These are phyloP conservation scores for Ganoderma leucocontextum DNA, from an alignment of 1,284 basidiomycete species.

Conservation along the genomic window DNA sequence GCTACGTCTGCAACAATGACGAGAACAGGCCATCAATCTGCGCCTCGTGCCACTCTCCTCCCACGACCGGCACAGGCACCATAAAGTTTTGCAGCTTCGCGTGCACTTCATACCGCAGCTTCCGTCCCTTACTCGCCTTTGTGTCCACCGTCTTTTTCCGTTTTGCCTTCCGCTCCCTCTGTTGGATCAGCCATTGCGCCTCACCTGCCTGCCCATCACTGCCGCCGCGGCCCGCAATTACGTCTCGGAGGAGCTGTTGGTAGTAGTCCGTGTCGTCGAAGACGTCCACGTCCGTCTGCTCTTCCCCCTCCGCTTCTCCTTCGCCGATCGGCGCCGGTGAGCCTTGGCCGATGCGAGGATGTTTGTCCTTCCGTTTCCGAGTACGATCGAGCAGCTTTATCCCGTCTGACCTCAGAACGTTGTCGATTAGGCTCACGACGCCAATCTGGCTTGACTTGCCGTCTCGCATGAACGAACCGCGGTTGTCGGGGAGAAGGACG, in stretches of 20 bases:
- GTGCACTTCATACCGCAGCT: constrained; percentile 84
- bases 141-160: constrained; percentile 86
- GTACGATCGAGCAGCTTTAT: constrained; percentile 67
- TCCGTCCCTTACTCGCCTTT: constrained; percentile 87
- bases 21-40: constrained; percentile 93
- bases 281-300: constrained; percentile 56
- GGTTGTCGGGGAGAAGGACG: constrained; percentile 73
- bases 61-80: constrained; percentile 77
- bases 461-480: constrained; percentile 67
- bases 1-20: constrained; percentile 62
- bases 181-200: constrained; percentile 69
- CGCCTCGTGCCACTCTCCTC: constrained; percentile 86
- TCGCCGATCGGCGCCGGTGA: neutral
- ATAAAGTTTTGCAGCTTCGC: constrained; percentile 95
- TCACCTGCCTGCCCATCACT: constrained; percentile 48
- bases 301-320: constrained; percentile 40
- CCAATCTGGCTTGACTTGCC: constrained; percentile 46
- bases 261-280: constrained; percentile 95
- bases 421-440: constrained; percentile 78
- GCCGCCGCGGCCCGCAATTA: constrained; percentile 77
- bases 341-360: constrained; percentile 50
- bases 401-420: constrained; percentile 63
- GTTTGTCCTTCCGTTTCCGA: constrained; percentile 57
- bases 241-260: constrained; percentile 86
- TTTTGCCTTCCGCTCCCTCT: constrained; percentile 72